phyloP scores from a whole-genome alignment of 148 eudicot species.

The Mesembryanthemum crystallinum region DNA sequence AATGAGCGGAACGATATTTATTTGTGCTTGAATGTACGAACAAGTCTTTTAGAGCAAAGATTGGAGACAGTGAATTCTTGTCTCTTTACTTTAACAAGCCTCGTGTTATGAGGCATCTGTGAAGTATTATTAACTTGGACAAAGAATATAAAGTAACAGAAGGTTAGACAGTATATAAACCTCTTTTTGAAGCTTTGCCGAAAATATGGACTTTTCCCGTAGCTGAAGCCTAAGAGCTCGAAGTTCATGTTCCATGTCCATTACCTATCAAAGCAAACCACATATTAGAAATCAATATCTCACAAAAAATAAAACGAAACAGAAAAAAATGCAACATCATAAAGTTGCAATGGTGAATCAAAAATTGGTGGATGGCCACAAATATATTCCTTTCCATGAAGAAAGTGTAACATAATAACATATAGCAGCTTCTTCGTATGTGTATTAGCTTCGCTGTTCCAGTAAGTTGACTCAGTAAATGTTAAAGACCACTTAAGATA shows the following conservation, averaged over 20 bases:
- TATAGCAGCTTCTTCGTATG: too few relatives aligned
- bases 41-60: too few relatives aligned
- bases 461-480: too few relatives aligned
- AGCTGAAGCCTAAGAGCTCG: constrained; percentile 81
- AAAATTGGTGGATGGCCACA: not conserved
- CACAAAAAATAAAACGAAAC: not conserved
- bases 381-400: not conserved
- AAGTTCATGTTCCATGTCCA: constrained; percentile 97
- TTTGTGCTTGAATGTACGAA: not conserved
- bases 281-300: not conserved
- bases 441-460: too few relatives aligned
- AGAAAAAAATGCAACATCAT: not conserved
- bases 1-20: not conserved
- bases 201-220: constrained; percentile 72
- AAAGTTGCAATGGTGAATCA: not conserved
- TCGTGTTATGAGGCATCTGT: too few relatives aligned
- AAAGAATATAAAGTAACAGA: not conserved
- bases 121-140: too few relatives aligned
- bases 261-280: constrained; percentile 46
- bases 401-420: not conserved
- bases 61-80: too few relatives aligned
- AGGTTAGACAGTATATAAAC: constrained; percentile 30
- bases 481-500: too few relatives aligned
- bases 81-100: too few relatives aligned
- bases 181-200: constrained; percentile 89